phyloP scores from a whole-genome alignment of 345 rosid genomes.

The Triadica sebifera region DNA sequence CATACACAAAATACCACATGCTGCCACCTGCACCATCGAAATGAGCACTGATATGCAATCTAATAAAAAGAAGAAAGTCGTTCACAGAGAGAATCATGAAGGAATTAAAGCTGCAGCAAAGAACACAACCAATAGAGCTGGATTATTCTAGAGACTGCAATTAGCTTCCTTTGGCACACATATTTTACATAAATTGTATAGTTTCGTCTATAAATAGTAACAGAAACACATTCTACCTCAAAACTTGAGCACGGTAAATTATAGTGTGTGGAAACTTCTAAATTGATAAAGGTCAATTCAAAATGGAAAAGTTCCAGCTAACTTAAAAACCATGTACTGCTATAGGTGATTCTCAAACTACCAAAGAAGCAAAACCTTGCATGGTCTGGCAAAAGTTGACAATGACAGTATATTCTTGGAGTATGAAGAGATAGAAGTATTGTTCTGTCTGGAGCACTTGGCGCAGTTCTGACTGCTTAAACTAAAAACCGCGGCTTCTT shows the following conservation, averaged over 20 bases:
- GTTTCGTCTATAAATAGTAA: slow-evolving; percentile 22
- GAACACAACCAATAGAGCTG: too few relatives aligned
- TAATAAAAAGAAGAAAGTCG: too few relatives aligned
- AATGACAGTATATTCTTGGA: not conserved
- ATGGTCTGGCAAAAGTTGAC: not conserved
- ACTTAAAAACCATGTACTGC: not conserved
- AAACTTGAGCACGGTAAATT: slow-evolving; percentile 10
- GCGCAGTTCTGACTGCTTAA: slow-evolving; percentile 1
- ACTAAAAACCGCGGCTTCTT: not conserved
- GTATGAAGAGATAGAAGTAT: slow-evolving; percentile 5
- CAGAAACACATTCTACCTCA: slow-evolving; percentile 21
- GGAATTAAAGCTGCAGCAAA: too few relatives aligned
- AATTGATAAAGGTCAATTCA: slow-evolving; percentile 22
- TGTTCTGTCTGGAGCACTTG: not conserved
- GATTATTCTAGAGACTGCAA: slow-evolving; percentile 6
- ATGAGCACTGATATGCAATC: too few relatives aligned
- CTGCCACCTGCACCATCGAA: too few relatives aligned
- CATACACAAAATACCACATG: too few relatives aligned
- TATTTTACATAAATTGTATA: slow-evolving; percentile 31
- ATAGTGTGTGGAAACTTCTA: not conserved
- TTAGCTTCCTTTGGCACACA: slow-evolving; percentile 20
- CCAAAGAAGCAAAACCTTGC: slow-evolving; percentile 21
- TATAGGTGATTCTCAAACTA: slow-evolving; percentile 3
- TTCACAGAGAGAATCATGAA: too few relatives aligned
- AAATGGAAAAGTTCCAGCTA: slow-evolving; percentile 25